Evolutionary conservation across 106 monocot genomes (phyloP), one percentile per base, ranked within the genome.

Genomic region (Acorus gramineus): DNA sequence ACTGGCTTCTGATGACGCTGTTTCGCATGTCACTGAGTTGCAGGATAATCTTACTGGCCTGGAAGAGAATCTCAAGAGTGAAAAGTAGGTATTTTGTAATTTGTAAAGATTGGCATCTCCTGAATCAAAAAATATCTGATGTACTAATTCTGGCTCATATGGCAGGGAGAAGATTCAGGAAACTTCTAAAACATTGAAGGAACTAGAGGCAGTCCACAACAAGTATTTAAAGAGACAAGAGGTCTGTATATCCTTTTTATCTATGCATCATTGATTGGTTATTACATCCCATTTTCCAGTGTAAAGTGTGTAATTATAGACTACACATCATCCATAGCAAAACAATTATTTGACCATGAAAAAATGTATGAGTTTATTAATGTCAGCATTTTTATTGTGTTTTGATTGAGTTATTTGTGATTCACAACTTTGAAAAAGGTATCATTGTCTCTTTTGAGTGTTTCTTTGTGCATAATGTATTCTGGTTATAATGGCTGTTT

Each of bases 211-310:
- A 57, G 71, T 84, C 11, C 74, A 91, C 66, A 78, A 88, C 64
- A 88, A 81, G 46, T 71, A 88, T 77, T 46, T 83, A 74, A 85
- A 98, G 75, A 82, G 68, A 64, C 96, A 98, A 51, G 88, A 92
- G 87, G 96, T 98, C 72, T 0, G 3, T 51, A 46, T 44, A 50
- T 46, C 28, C 28, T 28, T 28, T 28, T 28, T 28, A 28, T 28
- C 28, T 28, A 28, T 28, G 28, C 28, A 28, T 0, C 28, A 28
- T 28, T 28, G 28, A 28, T 28, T 28, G 28, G 28, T 28, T 28
- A 28, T 28, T 28, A 28, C 28, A 28, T 28, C 28, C 28, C 28
- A 28, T 0, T 28, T 28, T 28, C 28, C 28, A 28, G 28, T 28
- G 28, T 28, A 0, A 28, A 28, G 28, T 28, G 28, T 28, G 28